phyloP scores from a whole-genome alignment of 805 yeast species.

The Yarrowia divulgata region DNA sequence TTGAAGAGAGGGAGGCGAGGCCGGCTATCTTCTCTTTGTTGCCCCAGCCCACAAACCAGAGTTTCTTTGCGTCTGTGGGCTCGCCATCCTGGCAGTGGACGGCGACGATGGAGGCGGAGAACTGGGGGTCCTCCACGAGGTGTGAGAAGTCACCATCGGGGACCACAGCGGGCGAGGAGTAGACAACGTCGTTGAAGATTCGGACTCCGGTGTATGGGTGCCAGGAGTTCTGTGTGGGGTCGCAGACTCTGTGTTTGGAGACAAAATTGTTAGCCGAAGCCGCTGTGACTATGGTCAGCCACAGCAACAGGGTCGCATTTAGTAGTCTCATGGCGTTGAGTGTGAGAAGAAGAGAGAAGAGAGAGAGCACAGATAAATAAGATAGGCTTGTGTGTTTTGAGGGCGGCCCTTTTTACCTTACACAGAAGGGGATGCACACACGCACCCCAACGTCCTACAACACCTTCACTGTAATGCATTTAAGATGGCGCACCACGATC shows the following conservation, averaged over 20 bases:
- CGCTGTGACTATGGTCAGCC: conserved; percentile 34
- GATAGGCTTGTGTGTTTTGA: conserved; percentile 16
- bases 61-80: conserved; percentile 25
- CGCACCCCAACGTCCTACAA: not conserved
- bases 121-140: conserved; percentile 29
- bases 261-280: conserved; percentile 24
- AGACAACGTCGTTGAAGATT: conserved; percentile 30
- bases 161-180: conserved; percentile 25
- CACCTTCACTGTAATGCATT: conserved; percentile 1
- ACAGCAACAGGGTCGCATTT: conserved; percentile 24
- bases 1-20: conserved; percentile 18
- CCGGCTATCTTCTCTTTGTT: conserved; percentile 31
- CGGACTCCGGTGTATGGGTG: conserved; percentile 37
- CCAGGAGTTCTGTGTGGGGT: conserved; percentile 36
- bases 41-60: conserved; percentile 36
- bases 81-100: conserved; percentile 32
- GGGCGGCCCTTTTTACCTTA: not conserved
- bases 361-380: conserved; percentile 5
- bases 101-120: conserved; percentile 32
- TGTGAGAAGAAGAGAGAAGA: conserved; percentile 13
- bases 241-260: conserved; percentile 35
- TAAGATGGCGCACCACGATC: not conserved
- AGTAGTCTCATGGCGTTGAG: conserved; percentile 25
- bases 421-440: conserved; percentile 11
- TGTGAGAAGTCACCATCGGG: conserved; percentile 29